Percentiles rank a stretch among this genome's conserved stretches.
phyloP scores from a whole-genome alignment of 2,329 filamentous ascomycete species.

The Claviceps africana region DNA sequence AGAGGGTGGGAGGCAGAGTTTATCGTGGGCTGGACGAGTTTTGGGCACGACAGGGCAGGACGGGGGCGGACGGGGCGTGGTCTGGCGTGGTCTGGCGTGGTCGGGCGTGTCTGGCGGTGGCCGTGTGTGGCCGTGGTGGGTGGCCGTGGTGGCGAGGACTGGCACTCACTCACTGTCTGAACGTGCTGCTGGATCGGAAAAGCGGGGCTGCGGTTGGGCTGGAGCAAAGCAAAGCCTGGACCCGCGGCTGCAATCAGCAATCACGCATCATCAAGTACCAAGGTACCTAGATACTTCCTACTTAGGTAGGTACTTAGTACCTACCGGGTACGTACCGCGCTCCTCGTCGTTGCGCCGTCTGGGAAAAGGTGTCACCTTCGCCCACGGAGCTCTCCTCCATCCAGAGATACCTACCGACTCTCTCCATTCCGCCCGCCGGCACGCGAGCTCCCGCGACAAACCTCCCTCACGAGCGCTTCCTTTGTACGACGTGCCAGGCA shows the following conservation, averaged over 20 bases:
- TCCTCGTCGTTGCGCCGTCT: neutral
- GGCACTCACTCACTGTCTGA: too few relatives aligned
- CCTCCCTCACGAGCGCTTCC: neutral
- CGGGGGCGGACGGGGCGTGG: too few relatives aligned
- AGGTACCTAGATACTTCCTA: too few relatives aligned
- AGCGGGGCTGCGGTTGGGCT: too few relatives aligned
- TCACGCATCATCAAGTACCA: too few relatives aligned
- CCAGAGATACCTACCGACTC: neutral
- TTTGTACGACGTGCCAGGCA: neutral
- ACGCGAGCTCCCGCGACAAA: neutral
- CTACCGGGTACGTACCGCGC: neutral
- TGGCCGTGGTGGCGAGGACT: too few relatives aligned
- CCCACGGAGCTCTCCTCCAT: neutral
- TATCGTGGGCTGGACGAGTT: constrained; percentile 6
- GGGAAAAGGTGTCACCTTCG: constrained; percentile 5
- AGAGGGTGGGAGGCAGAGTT: constrained; percentile 7
- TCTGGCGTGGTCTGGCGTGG: neutral
- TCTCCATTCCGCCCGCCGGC: neutral
- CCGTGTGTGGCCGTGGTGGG: too few relatives aligned
- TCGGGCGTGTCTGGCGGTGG: too few relatives aligned
- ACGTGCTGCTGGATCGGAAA: too few relatives aligned
- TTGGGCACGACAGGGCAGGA: neutral
- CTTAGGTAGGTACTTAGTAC: too few relatives aligned
- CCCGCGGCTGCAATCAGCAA: too few relatives aligned
- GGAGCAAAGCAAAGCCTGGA: too few relatives aligned